Base-by-base conservation (phyloP, 2,329 filamentous ascomycete species). In the Pseudogymnoascus sp. region DNA sequence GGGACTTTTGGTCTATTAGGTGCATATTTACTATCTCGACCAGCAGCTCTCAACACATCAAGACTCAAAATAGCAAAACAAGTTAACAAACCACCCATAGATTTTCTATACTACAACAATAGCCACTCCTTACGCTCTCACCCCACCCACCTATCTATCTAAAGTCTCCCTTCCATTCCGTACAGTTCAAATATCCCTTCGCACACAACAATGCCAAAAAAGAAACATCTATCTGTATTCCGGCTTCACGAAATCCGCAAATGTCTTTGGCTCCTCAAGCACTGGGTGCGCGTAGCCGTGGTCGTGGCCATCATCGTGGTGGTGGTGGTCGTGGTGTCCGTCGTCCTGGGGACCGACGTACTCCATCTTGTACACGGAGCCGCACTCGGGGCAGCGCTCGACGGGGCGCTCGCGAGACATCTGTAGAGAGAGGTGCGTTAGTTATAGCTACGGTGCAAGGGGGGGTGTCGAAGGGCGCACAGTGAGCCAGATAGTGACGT, bases 281-380 rank as follows among this genome's bases (percentile, higher is more conserved):
- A 77, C 74, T 72, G 84, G 80, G 71, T 77, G 74, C 75, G 81
- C 80, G 33, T 39, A 59, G 68, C 76, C 75, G 71, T 86, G 81
- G 69, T 76, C 74, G 70, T 75, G 66, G 39, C 69, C 70, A 67
- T 74, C 71, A 66, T 71, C 69, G 71, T 85, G 81, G 73, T 85
- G 82, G 65, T 76, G 78, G 75, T 90, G 84, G 72, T 84, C 80
- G 66, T 74, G 78, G 75, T 89, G 84, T 71, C 81, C 78, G 74
- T 92, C 87, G 68, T 94, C 89, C 74, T 86, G 76, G 59, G 92
- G 86, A 65, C 94, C 94, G 68, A 96, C 79, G 78, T 96, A 99
- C 75, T 97, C 88, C 90, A 97, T 94, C 87, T 96, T 95, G 83
- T 96, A 92, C 69, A 94, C 90, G 76, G 86, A 90, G 69, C 94